Conservation (phyloP, 2,329 filamentous ascomycete genomes). For the Lecanosticta acicola region DNA sequence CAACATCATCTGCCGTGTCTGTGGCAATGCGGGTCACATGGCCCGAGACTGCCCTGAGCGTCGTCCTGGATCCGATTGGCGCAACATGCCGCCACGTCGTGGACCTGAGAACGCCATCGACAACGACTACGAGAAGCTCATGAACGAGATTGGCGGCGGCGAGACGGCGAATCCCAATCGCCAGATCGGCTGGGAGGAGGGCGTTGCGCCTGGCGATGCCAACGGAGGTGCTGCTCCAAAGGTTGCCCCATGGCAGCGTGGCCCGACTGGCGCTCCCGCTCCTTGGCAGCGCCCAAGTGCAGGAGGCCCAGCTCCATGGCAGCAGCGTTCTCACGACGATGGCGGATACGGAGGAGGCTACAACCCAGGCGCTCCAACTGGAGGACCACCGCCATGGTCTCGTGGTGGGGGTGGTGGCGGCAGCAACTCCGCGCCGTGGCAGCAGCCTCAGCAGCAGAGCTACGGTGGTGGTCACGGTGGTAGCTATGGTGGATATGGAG, state of each 20-base stretch:
- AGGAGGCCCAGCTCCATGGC: slow-evolving; percentile 36
- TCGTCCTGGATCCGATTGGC: slow-evolving; percentile 85
- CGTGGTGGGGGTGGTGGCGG: slow-evolving; percentile 15
- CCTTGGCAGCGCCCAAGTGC: slow-evolving; percentile 32
- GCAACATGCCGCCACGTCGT: slow-evolving; percentile 58
- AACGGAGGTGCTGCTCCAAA: slow-evolving; percentile 53
- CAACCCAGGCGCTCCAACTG: slow-evolving; percentile 18
- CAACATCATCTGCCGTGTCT: slow-evolving; percentile 97
- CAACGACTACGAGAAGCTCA: slow-evolving; percentile 95
- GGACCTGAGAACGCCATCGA: slow-evolving; percentile 65
- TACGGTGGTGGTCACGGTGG: slow-evolving; percentile 1
- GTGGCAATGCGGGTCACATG: slow-evolving; percentile 97
- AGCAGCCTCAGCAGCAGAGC: slow-evolving; percentile 21
- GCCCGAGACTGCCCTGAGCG: slow-evolving; percentile 94
- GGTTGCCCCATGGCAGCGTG: slow-evolving; percentile 26
- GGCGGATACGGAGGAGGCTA: slow-evolving; percentile 24
- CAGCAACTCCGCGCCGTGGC: slow-evolving; percentile 27
- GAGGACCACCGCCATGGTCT: slow-evolving; percentile 19
- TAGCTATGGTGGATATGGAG: slow-evolving; percentile 6
- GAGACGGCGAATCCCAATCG: slow-evolving; percentile 58
- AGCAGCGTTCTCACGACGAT: slow-evolving; percentile 19
- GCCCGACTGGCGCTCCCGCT: slow-evolving; percentile 29
- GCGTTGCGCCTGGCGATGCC: slow-evolving; percentile 50
- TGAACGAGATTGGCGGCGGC: slow-evolving; percentile 85
- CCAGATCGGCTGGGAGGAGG: slow-evolving; percentile 81